Evolutionary conservation across 805 yeast species (phyloP), one percentile per base, ranked within the genome.

Genomic region (Candida argentea): DNA sequence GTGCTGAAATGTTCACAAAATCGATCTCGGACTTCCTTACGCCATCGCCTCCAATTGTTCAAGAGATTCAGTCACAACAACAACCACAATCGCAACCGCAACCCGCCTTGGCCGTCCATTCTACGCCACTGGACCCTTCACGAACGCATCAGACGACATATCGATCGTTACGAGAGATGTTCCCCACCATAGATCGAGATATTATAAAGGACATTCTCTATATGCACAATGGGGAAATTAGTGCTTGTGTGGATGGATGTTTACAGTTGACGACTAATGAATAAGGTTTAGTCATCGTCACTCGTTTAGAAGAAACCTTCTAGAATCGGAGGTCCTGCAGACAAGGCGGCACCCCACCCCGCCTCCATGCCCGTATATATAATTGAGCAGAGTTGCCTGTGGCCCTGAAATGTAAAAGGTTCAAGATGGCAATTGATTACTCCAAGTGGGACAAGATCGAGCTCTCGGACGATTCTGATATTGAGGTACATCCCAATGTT

Each of bases 401-500:
- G 14, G 22, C 46, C n/a, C n/a, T n/a, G n/a, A n/a, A n/a, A n/a
- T n/a, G n/a, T n/a, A n/a, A n/a, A n/a, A n/a, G n/a, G n/a, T n/a
- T n/a, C n/a, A n/a, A 24, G 15, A 83, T 82, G 93, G 76, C 83
- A 18, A 76, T 91, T 39, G 98, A 91, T 52, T 91, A 91, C 57
- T 85, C 95, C 7, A 91, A 89, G 51, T 91, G 98, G 97, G 99
- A 91, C 55, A 84, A 85, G 50, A 73, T 91, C 34, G 98, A 91
- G 52, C 61, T 91, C 22, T 84, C 95, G 13, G 99, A 91, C 51
- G 99, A 91, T 54, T 85, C 95, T 6, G 98, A 91, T 46, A 65
- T 91, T 27, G 98, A 91, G 47, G 97, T 89, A 10, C 99, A 91
- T 50, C 99, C 97, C 34, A 91, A 91, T 48, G 98, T 91, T 18